Conservation (phyloP, 257 asterid genomes). For the Thymus quinquecostatus region DNA sequence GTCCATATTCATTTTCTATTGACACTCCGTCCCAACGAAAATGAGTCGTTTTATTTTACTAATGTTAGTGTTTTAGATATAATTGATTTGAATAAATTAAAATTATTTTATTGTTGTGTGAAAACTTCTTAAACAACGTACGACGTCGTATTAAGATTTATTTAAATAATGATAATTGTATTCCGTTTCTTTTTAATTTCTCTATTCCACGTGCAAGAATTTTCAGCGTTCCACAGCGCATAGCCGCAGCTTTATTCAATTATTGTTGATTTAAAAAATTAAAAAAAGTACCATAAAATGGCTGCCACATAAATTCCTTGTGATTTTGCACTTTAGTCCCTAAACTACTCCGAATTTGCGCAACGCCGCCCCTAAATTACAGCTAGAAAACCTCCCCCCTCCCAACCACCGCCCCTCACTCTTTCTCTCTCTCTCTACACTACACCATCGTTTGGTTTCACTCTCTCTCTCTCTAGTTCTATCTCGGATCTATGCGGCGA, state of each 20-base stretch:
- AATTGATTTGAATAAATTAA: too few relatives aligned
- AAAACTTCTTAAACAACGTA: too few relatives aligned
- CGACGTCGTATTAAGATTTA: too few relatives aligned
- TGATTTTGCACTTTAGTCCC: constrained; percentile 18
- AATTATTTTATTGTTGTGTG: too few relatives aligned
- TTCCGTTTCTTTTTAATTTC: too few relatives aligned
- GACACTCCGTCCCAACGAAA: too few relatives aligned
- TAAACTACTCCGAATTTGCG: neutral
- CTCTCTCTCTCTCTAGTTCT: neutral
- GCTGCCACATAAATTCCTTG: neutral
- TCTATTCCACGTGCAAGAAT: neutral
- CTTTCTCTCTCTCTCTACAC: neutral
- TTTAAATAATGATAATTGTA: too few relatives aligned
- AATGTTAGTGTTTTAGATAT: too few relatives aligned
- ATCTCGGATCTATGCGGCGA: constrained; percentile 13
- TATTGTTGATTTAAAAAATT: neutral
- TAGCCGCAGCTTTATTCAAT: neutral
- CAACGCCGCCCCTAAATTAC: neutral
- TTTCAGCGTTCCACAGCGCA: neutral
- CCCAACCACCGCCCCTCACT: neutral
- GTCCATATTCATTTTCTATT: too few relatives aligned
- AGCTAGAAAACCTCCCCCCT: constrained; percentile 16
- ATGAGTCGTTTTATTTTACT: too few relatives aligned
- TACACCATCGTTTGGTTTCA: neutral
- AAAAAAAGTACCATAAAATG: neutral